These are phyloP conservation scores for Pseudisothecium myosuroides DNA, from an alignment of 225 moss, liverwort and hornwort genomes.

Conservation along the genomic window DNA sequence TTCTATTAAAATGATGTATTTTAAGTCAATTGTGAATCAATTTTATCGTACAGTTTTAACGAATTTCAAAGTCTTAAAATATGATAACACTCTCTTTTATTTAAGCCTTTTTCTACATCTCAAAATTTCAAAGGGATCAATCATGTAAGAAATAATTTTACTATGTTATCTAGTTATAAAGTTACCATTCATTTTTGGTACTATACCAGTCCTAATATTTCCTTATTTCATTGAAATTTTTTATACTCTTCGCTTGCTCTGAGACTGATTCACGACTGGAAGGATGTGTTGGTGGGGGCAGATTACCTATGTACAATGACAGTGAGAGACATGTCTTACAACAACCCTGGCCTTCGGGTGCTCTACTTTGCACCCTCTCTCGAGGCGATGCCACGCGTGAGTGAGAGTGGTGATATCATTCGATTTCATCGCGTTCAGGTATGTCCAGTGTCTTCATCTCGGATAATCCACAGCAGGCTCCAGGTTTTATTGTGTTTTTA, in stretches of 20 bases:
- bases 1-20: neutral
- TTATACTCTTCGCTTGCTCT: neutral
- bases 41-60: neutral
- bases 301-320: conserved; percentile 51
- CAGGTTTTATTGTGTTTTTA: neutral
- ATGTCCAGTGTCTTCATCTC: neutral
- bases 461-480: neutral
- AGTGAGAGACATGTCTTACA: conserved; percentile 28
- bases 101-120: neutral
- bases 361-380: conserved; percentile 40
- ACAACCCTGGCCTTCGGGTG: conserved; percentile 27
- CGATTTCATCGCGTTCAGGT: conserved; percentile 80
- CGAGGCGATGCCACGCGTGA: conserved; percentile 43
- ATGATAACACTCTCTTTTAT: neutral
- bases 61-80: neutral
- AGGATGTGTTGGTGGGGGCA: conserved; percentile 7
- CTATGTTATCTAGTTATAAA: neutral
- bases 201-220: neutral
- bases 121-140: neutral
- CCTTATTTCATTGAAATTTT: neutral
- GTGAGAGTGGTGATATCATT: conserved; percentile 66
- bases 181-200: neutral
- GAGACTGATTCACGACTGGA: neutral
- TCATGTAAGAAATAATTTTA: neutral
- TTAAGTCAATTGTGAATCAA: neutral